Conservation (phyloP, 1,284 basidiomycete genomes). For the Ustilago sp. region DNA sequence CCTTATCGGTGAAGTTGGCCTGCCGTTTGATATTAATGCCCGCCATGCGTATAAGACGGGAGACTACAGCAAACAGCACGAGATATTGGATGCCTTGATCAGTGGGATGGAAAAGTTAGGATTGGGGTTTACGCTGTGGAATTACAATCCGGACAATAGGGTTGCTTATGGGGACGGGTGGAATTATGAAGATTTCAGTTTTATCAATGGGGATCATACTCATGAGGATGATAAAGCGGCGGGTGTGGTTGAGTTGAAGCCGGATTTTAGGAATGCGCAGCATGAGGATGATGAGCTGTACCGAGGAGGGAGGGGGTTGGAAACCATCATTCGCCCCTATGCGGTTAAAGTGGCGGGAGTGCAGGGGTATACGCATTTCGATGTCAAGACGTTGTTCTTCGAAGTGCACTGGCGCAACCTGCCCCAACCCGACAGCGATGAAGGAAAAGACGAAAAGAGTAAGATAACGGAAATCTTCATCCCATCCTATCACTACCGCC, state of each 20-base stretch:
- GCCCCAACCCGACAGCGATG: slow-evolving; percentile 19
- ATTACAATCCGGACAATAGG: slow-evolving; percentile 89
- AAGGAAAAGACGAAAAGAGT: slow-evolving; percentile 1
- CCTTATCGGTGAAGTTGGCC: slow-evolving; percentile 65
- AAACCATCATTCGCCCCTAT: slow-evolving; percentile 74
- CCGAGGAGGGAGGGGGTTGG: slow-evolving; percentile 81
- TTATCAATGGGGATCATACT: slow-evolving; percentile 81
- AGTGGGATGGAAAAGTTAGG: slow-evolving; percentile 65
- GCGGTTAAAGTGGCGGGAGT: slow-evolving; percentile 68
- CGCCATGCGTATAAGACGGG: slow-evolving; percentile 71
- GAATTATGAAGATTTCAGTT: slow-evolving; percentile 80
- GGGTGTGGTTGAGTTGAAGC: slow-evolving; percentile 24
- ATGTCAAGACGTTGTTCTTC: slow-evolving; percentile 54
- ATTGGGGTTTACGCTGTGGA: slow-evolving; percentile 77
- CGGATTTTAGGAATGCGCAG: slow-evolving; percentile 51
- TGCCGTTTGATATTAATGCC: slow-evolving; percentile 66
- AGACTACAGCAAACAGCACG: slow-evolving; percentile 74
- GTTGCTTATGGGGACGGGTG: slow-evolving; percentile 86
- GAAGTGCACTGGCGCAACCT: slow-evolving; percentile 63
- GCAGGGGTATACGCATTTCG: slow-evolving; percentile 55
- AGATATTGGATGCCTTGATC: slow-evolving; percentile 69
- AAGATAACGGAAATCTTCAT: slow-evolving; percentile 58
- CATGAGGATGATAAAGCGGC: slow-evolving; percentile 15
- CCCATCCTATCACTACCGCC: slow-evolving; percentile 50
- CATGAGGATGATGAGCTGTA: slow-evolving; percentile 76